These are phyloP conservation scores for Nigrospora sphaerica DNA, from an alignment of 2,329 filamentous ascomycete genomes.

Conservation along the genomic window DNA sequence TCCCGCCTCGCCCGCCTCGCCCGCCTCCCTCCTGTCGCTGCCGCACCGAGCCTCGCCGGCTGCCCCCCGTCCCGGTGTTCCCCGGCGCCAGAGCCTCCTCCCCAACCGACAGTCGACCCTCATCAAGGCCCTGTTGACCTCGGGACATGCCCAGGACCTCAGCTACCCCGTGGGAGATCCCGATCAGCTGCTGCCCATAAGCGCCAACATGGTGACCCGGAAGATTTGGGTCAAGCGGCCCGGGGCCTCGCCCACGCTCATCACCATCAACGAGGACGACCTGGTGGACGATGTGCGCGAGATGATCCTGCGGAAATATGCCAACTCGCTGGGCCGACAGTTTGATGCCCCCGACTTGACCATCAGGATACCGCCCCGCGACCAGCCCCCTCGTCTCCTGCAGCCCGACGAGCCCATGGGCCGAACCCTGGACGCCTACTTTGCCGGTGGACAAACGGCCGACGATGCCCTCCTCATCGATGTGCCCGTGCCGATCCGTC, in stretches of 20 bases:
- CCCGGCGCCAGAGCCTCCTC: constrained; percentile 36
- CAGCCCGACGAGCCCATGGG: constrained; percentile 82
- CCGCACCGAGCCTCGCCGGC: constrained; percentile 9
- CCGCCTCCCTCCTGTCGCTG: constrained; percentile 1
- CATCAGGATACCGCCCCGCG: constrained; percentile 69
- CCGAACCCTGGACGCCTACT: constrained; percentile 73
- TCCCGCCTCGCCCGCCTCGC: constrained; percentile 5
- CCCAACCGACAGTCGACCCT: constrained; percentile 35
- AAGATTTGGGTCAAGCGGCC: constrained; percentile 96
- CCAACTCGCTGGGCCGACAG: constrained; percentile 79
- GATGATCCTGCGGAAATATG: constrained; percentile 86
- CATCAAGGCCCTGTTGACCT: constrained; percentile 46
- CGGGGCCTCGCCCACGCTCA: constrained; percentile 76
- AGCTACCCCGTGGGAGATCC: constrained; percentile 26
- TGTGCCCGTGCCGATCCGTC: constrained; percentile 66
- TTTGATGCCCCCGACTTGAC: constrained; percentile 89
- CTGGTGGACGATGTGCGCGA: constrained; percentile 93
- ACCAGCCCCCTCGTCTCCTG: constrained; percentile 55
- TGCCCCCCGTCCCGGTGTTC: constrained; percentile 18
- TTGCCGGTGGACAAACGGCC: constrained; percentile 77
- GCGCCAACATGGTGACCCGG: constrained; percentile 53
- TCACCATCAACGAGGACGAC: constrained; percentile 80
- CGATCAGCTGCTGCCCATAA: constrained; percentile 29
- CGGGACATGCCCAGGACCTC: constrained; percentile 30
- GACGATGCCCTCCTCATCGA: constrained; percentile 91